Evolutionary conservation across 768 basidiomycete genomes (phyloP), one percentile per base, ranked within the genome.

Genomic region (Rossbeevera mucosa): DNA sequence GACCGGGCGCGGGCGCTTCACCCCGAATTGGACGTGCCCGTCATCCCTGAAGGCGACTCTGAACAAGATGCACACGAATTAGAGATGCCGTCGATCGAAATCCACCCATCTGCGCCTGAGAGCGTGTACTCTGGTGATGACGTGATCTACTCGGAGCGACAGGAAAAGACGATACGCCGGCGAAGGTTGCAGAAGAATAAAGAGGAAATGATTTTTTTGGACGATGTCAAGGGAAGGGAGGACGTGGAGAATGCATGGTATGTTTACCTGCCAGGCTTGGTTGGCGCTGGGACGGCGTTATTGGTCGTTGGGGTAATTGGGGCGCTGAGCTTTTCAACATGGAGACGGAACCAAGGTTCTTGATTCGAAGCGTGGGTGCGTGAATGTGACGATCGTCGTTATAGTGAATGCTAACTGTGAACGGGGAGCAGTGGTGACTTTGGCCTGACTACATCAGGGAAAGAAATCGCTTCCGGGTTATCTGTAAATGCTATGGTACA

Each of bases 211-310:
- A 63, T 76, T 59, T 79, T 52, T 61, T 72, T 74, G 54, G 71
- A 74, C 31, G 74, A 72, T 30, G 66, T 74, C 41, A 77, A 77
- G 52, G 62, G 77, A 7, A 66, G 61, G 46, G 80, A 81, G 20
- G 82, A 84, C 30, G 73, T 85, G 33, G 86, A 89, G 50, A 80
- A 74, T 66, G 77, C 86, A 21, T 91, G 89, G 89, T 91, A 88
- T 60, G 60, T 91, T 45, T 87, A 88, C 54, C 72, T 91, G 36
- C 89, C 89, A 4, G 83, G 86, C 22, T 66, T 91, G 56, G 82
- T 91, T 7, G 89, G 89, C 8, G 89, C 88, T 22, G 89, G 88
- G n/a, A 90, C 88, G 20, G 89, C 89, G 41, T 63, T 91, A 50
- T 74, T 90, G 40, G 85, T 90, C 20, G 83, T 88, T 20, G 86